Evolutionary conservation across 176 grass and related monocot genomes (phyloP), one percentile per base, ranked within the genome.

Genomic region (Hordeum marinum): DNA sequence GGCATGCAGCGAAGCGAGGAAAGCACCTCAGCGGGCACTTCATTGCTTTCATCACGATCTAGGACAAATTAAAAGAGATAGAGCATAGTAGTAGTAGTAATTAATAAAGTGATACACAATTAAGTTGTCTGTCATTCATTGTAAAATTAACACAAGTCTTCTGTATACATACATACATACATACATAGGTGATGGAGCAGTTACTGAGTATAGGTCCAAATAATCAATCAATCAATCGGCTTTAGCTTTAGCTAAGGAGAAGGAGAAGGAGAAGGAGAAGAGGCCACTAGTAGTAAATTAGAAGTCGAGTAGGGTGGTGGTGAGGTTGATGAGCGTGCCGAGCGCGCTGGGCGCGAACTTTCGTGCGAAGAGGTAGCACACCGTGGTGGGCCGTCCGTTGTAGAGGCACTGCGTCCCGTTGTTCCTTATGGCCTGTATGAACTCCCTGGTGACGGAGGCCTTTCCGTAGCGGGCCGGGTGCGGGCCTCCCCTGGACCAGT

Each of bases 271-370:
- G 52, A 21, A 8, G 52, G 8, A 21, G 52, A 55, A 21, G 46
- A 50, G 1, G 45, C 45, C 15, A n/a, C n/a, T n/a, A 45, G 11
- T 45, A 18, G 11, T 1, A 32, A 2, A 1, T 90, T 62, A 94
- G 73, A 91, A 94, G 41, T 91, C 55, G 32, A 94, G 75, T 7
- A 94, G 64, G 3, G 89, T 87, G 24, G 79, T 42, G 9, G 70
- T 94, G 58, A 94, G 45, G 82, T 89, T 89, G 76, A 94, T 78
- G 68, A 91, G 82, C 4, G 20, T 74, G 32, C 11, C 69, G 43
- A 92, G 93, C 10, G 93, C 90, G 32, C 74, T 88, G 3, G 90
- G 93, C 7, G 87, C 82, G 17, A 94, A 94, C 82, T 94, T 94
- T 2, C 93, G 32, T 0, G 93, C 87, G 36, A 94, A 92, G 43